phyloP scores from a whole-genome alignment of 306 rosid genomes.

The Mimosa bimucronata region DNA sequence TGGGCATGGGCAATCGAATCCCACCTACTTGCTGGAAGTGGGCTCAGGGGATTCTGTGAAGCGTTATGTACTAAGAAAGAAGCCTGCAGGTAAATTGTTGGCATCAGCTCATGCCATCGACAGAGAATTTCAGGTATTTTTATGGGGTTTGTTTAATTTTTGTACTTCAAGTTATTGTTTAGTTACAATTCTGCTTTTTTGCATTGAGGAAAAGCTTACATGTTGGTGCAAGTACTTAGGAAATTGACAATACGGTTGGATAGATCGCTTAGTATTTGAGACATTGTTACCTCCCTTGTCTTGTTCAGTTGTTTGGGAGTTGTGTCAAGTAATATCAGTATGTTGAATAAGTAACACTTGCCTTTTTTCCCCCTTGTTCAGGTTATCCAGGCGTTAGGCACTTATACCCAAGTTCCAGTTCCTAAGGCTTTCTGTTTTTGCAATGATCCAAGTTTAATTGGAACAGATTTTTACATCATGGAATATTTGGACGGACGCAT shows the following conservation, averaged over 20 bases:
- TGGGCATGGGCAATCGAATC: slow-evolving; percentile 94
- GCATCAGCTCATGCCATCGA: slow-evolving; percentile 96
- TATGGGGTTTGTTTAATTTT: neutral
- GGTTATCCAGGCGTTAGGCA: slow-evolving; percentile 87
- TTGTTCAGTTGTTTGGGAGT: neutral
- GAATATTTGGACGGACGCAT: slow-evolving; percentile 93
- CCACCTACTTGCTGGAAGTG: slow-evolving; percentile 82
- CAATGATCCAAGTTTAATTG: slow-evolving; percentile 74
- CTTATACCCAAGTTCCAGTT: slow-evolving; percentile 74
- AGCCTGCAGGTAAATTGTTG: slow-evolving; percentile 79
- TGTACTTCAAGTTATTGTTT: neutral
- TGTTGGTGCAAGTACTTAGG: neutral
- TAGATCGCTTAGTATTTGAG: neutral
- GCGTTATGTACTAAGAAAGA: slow-evolving; percentile 89
- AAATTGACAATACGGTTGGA: neutral
- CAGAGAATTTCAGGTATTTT: slow-evolving; percentile 82
- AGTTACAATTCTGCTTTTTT: neutral
- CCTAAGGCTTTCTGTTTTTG: slow-evolving; percentile 87
- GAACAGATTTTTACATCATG: slow-evolving; percentile 92
- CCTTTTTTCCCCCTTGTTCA: slow-evolving; percentile 25
- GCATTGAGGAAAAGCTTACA: neutral
- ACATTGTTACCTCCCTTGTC: too few species aligned
- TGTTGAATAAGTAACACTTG: neutral
- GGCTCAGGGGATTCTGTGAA: slow-evolving; percentile 51
- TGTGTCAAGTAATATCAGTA: neutral